Base-by-base conservation (phyloP, 2,329 filamentous ascomycete species). In the Sclerotinia nivalis region DNA sequence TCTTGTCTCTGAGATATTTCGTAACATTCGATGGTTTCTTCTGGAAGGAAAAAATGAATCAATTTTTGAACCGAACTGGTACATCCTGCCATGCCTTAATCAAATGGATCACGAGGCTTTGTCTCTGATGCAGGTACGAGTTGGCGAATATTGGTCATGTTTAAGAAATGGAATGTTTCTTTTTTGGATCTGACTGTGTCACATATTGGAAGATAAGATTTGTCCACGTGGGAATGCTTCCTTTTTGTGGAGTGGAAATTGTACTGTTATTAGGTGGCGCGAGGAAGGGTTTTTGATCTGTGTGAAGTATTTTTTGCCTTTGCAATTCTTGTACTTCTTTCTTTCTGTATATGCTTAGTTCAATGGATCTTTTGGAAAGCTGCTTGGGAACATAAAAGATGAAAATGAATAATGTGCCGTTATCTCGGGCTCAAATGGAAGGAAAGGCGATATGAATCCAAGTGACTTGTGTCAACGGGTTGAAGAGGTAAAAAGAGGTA, bases 61-160 rank as follows among this genome's bases (percentile, higher is more conserved):
- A 60, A 28, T 28, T 18, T 20, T 28, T 31, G n/a, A 31, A 31
- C n/a, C 2, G 40, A 20, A 45, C 8, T 7, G 7, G 12, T 2
- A 43, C 18, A 40, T 25, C 22, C 37, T 43, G 37, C n/a, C n/a
- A 60, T 60, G 25, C 40, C 40, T 28, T 60, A 60, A 60, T 60
- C 47, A 60, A 45, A 45, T 31, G 25, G 58, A 31, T 40, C 59
- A 61, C 34, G 31, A 37, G 34, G 40, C 9, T n/a, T 45, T 68
- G 40, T 47, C 43, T 34, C 40, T 60, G 9, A 61, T 61, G 40
- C 58, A 61, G 58, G 58, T 61, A 61, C 58, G 37, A 43, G 22
- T 43, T 40, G 56, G 56, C 40, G n/a, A 31, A 61, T 47, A 61
- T 49, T 61, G 59, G 59, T 2, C 20, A 61, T 61, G 59, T 61